Conservation (phyloP, 2,329 filamentous ascomycete species). For the Epichloe uncinata region DNA sequence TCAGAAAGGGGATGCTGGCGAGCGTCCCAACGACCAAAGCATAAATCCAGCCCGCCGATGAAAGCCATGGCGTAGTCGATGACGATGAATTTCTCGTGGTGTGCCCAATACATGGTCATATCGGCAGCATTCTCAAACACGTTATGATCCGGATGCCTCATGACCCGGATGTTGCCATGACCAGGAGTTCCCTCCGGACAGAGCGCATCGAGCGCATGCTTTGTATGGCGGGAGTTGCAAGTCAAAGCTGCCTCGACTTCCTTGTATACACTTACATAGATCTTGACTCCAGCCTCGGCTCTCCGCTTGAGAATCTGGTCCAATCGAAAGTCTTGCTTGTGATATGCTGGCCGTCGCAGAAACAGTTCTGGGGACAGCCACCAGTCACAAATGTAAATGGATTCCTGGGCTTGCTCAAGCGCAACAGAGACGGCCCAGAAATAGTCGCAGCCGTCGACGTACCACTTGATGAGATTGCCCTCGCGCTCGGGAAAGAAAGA, state of each 20-base stretch:
- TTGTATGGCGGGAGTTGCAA: conserved; percentile 88
- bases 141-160: conserved; percentile 92
- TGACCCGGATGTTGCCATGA: conserved; percentile 74
- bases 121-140: conserved; percentile 86
- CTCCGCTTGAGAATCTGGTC: conserved; percentile 78
- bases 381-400: conserved; percentile 95
- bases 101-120: conserved; percentile 96
- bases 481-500: conserved; percentile 82
- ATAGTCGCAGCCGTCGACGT: conserved; percentile 90
- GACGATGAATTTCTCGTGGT: conserved; percentile 96
- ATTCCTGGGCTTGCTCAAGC: conserved; percentile 79
- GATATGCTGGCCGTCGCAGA: conserved; percentile 68
- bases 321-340: conserved; percentile 73
- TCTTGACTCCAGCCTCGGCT: conserved; percentile 87
- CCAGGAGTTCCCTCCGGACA: conserved; percentile 74
- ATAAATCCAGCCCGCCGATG: conserved; percentile 86
- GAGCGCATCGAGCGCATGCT: conserved; percentile 65
- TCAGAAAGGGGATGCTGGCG: conserved; percentile 78
- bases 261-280: conserved; percentile 86
- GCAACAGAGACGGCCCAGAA: conserved; percentile 87
- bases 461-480: conserved; percentile 88
- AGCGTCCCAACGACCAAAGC: conserved; percentile 89
- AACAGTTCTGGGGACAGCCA: conserved; percentile 88
- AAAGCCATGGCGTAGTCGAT: conserved; percentile 87
- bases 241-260: conserved; percentile 72